A percentile compares a stretch with the other conserved stretches of the same genome.
phyloP scores from a whole-genome alignment of 2,329 filamentous ascomycete genomes.

The Orbilia brochopaga region DNA sequence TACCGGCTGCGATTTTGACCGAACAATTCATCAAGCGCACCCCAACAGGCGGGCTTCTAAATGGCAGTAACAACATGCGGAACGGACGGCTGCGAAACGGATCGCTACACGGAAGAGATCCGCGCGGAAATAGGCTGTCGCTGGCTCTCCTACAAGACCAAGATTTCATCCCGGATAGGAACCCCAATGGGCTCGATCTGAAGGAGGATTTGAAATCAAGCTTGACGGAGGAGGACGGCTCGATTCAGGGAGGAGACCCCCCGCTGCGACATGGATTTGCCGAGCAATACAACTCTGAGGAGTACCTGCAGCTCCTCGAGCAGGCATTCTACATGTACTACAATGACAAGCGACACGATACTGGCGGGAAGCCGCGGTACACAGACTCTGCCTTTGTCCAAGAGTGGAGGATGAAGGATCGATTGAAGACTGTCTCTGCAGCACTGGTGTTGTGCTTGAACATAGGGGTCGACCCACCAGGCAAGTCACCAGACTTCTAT shows the following conservation, averaged over 20 bases:
- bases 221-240: constrained; percentile 62
- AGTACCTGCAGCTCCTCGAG: constrained; percentile 82
- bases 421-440: constrained; percentile 94
- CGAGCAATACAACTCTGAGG: constrained; percentile 86
- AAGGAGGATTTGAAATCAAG: constrained; percentile 21
- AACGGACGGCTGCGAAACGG: constrained; percentile 36
- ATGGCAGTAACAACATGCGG: constrained; percentile 26
- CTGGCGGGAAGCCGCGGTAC: constrained; percentile 76
- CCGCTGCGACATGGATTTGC: constrained; percentile 78
- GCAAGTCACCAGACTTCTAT: constrained; percentile 64
- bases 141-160: constrained; percentile 23
- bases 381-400: constrained; percentile 67
- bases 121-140: constrained; percentile 21
- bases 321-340: constrained; percentile 99
- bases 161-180: constrained; percentile 25
- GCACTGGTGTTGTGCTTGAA: constrained; percentile 94
- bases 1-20: not conserved
- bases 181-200: not conserved
- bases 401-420: constrained; percentile 97
- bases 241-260: constrained; percentile 56
- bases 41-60: constrained; percentile 16
- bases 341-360: constrained; percentile 96
- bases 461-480: constrained; percentile 94
- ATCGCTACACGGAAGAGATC: constrained; percentile 22
- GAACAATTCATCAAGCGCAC: constrained; percentile 38